These are phyloP conservation scores for Stygiomarasmius scandens DNA, from an alignment of 1,284 basidiomycete species.

Conservation along the genomic window DNA sequence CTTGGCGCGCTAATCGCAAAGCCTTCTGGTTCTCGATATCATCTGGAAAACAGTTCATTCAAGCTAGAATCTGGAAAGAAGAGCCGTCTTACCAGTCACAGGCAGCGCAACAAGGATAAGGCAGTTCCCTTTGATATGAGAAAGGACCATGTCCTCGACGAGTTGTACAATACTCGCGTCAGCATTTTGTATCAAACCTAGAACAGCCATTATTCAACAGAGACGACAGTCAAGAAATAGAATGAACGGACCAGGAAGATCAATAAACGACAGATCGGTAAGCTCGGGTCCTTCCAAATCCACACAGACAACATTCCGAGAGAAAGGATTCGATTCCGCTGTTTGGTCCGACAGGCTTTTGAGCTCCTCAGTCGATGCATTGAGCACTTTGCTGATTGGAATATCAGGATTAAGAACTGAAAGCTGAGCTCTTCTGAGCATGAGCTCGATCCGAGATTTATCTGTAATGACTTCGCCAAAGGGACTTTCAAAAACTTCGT, in stretches of 20 bases:
- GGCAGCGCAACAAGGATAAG: conserved; percentile 43
- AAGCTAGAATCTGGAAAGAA: not conserved
- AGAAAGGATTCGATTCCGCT: conserved; percentile 36
- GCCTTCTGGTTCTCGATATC: conserved; percentile 47
- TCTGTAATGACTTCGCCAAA: conserved; percentile 40
- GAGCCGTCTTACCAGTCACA: conserved; percentile 34
- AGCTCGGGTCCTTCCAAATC: conserved; percentile 46
- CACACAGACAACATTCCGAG: conserved; percentile 46
- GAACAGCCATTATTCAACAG: not conserved
- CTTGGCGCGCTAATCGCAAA: conserved; percentile 33
- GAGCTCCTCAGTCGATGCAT: conserved; percentile 25
- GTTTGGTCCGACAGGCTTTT: not conserved
- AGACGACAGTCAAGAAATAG: not conserved
- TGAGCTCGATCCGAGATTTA: conserved; percentile 38
- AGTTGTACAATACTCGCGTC: conserved; percentile 34
- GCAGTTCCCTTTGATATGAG: conserved; percentile 39
- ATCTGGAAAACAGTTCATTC: conserved; percentile 24
- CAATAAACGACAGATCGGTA: conserved; percentile 47
- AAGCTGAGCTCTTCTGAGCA: conserved; percentile 46
- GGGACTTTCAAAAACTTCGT: conserved; percentile 31
- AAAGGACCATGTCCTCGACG: conserved; percentile 38
- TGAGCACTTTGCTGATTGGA: conserved; percentile 24
- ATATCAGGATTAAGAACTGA: conserved; percentile 43
- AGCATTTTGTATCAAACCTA: conserved; percentile 38
- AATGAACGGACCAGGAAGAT: conserved; percentile 41